Base-by-base conservation (phyloP, 1,284 basidiomycete genomes). In the Quambalaria eucalypti region DNA sequence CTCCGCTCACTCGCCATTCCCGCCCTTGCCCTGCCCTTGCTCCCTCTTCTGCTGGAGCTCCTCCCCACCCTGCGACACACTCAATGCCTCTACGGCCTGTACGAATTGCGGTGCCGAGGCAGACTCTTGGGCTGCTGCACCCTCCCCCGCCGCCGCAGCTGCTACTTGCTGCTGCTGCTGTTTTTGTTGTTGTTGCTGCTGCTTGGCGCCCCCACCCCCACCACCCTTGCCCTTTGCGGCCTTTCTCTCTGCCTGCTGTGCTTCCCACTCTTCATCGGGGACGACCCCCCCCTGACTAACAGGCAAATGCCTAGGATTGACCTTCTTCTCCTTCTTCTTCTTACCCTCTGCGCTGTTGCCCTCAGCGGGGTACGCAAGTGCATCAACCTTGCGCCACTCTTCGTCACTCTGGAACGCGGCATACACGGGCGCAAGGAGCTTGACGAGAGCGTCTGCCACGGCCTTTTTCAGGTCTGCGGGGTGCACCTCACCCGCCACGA, bases 381-480 rank as follows among this genome's bases (percentile, higher is more conserved):
- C 82, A 73, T 88, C 86, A 8, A 86, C 79, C 71, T 82, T 82
- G 76, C 87, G 83, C 84, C 90, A 97, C 72, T 89, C 88, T 64
- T 85, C 82, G 66, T 84, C 84, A 55, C 78, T 82, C 65, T 85
- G 82, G 67, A 88, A 95, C 50, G 83, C 81, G 64, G 83, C 81
- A 63, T 87, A 83, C 50, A 99, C 86, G 0, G 93, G 93, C 28
- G 83, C 84, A 36, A 98, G 78, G 28, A 99, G 78, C n/a, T 79
- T 79, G 65, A 82, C 81, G 68, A 98, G 85, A 4, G 85, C 86
- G 28, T 84, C 83, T n/a, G 83, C 54, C 14, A 96, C 88, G 0
- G 84, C 83, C 7, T 78, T 78, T 80, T 98, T 99, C 66, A 99
- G 78, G 76, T 97, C 95, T 28, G 85, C 85, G 1, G 93, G 95